These are phyloP conservation scores for Tuber indicum DNA, from an alignment of 495 filamentous ascomycete species.

Conservation along the genomic window DNA sequence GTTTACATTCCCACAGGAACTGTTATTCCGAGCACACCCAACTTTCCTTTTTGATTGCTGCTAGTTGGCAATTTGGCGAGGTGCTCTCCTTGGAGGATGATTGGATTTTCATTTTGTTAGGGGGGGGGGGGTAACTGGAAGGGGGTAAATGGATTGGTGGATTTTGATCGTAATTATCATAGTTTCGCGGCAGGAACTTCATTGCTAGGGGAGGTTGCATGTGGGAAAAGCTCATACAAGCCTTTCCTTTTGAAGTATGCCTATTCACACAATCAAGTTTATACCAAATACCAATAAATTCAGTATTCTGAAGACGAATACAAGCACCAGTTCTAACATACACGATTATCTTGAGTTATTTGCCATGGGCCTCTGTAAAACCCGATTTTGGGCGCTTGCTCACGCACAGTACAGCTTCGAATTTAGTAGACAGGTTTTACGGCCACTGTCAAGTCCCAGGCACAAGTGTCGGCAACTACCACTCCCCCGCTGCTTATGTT, in stretches of 20 bases:
- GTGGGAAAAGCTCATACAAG: neutral
- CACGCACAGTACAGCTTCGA: neutral
- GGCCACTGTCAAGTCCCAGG: too few relatives aligned
- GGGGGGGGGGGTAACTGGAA: neutral
- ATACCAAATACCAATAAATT: neutral
- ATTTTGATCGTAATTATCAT: neutral
- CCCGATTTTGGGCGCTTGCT: neutral
- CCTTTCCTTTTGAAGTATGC: neutral
- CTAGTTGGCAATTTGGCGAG: neutral
- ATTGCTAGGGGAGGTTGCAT: neutral
- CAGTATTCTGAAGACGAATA: neutral
- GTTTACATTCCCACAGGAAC: constrained; percentile 83
- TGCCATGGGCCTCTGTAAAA: neutral
- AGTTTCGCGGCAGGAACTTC: neutral
- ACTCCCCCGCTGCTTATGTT: neutral
- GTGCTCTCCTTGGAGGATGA: neutral
- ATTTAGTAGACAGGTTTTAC: neutral
- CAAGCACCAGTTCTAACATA: neutral
- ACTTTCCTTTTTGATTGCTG: neutral
- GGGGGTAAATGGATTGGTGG: neutral
- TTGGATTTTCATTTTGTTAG: neutral
- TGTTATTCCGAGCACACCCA: constrained; percentile 62
- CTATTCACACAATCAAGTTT: neutral
- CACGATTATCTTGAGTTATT: neutral
- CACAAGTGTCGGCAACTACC: neutral